Evolutionary conservation across 371 early-diverging fungal species (phyloP).

Genomic region (Mucor indicus): DNA sequence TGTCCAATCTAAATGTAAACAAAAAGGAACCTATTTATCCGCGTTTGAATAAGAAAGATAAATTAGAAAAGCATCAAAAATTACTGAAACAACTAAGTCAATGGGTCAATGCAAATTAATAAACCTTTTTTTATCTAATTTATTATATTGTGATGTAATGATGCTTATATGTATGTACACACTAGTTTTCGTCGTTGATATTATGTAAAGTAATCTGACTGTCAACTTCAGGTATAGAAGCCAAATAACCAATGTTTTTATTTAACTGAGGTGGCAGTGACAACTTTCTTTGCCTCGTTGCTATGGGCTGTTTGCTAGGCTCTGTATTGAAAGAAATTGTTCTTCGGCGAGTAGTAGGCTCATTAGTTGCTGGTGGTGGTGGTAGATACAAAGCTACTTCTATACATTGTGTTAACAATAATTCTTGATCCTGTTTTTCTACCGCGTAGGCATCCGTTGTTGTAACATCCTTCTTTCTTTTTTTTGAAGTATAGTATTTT

Average conservation of each 20-base stretch:
- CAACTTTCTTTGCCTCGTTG: slow-evolving; percentile 1
- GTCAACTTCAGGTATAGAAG: slow-evolving; percentile 15
- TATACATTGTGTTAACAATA: slow-evolving; percentile 12
- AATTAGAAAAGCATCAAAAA: slow-evolving; percentile 10
- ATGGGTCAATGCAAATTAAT: slow-evolving; percentile 16
- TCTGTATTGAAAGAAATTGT: not conserved
- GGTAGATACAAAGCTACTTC: slow-evolving; percentile 4
- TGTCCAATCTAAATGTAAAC: slow-evolving; percentile 9
- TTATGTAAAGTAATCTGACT: too few relatives aligned
- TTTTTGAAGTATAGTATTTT: not conserved
- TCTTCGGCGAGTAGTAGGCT: not conserved
- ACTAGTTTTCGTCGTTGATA: too few relatives aligned
- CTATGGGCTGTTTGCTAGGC: not conserved
- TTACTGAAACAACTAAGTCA: slow-evolving; percentile 14
- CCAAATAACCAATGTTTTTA: slow-evolving; percentile 4
- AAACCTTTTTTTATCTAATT: too few relatives aligned
- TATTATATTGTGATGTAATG: too few relatives aligned
- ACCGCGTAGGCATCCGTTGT: too few relatives aligned
- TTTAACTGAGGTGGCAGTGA: slow-evolving; percentile 9
- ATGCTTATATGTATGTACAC: too few relatives aligned
- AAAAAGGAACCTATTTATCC: slow-evolving; percentile 6
- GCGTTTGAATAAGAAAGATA: not conserved
- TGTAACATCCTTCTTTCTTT: not conserved
- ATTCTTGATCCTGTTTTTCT: slow-evolving; percentile 7
- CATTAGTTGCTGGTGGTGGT: not conserved